Base-by-base conservation (phyloP, 2,329 filamentous ascomycete genomes). In the Delphinella strobiligena region DNA sequence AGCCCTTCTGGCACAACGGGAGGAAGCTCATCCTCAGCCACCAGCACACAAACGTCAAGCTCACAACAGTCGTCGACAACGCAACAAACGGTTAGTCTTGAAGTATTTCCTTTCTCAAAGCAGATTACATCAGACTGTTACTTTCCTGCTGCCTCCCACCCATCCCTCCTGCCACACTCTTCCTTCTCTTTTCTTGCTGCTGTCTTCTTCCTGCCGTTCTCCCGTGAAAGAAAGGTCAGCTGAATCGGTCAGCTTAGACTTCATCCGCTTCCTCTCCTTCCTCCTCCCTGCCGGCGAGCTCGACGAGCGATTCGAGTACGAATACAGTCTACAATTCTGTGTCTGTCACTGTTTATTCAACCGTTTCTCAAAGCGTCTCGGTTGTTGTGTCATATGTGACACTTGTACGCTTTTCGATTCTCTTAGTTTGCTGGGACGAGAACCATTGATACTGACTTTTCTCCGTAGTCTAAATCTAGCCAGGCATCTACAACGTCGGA, bases 1-100 rank as follows among this genome's bases (percentile, higher is more conserved):
- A 42, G 61, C 11, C 72, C 79, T 3, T 72, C 74, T 4, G 79
- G 80, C 30, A 84, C 79, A 3, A 58, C 58, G 36, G 64, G 62
- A 36, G 57, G 53, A 38, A 52, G 54, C 33, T 41, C 51, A 14
- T 47, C 56, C 34, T 51, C 57, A 7, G 32, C 46, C 11, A 43
- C 43, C 14, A 45, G 42, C 29, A 36, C 40, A 10, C 29, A 27
- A 33, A 31, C 38, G 5, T 40, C 38, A 5, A 34, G n/a, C 17
- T n/a, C 9, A n/a, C 30, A n/a, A n/a, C n/a, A n/a, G 22, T 27
- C 22, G 22, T 27, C 22, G 22, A 7, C 22, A 12, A 24, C 7
- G 10, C 17, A 31, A 19, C 36, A 38, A 38, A 11, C 36, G 30
- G 36, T 38, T 32, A 38, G 36, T 19, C 15, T 24, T 19, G 3